These are phyloP conservation scores for Arthrobotrys entomopaga DNA, from an alignment of 2,329 filamentous ascomycete genomes.

Conservation along the genomic window DNA sequence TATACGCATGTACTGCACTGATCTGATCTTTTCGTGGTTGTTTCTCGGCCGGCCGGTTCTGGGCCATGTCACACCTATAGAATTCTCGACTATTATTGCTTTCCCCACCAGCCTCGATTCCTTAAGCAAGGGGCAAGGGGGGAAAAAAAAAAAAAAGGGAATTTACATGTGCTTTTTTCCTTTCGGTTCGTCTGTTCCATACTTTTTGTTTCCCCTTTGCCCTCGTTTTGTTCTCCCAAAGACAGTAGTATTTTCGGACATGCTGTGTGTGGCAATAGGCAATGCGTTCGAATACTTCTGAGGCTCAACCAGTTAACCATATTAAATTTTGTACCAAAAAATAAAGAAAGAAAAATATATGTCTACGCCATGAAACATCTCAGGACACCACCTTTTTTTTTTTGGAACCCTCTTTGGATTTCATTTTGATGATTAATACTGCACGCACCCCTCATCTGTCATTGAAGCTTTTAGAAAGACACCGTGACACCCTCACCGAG, in stretches of 20 bases:
- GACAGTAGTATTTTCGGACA: constrained; percentile 5
- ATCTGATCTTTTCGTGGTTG: neutral
- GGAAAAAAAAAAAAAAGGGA: constrained; percentile 20
- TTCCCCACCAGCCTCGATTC: constrained; percentile 33
- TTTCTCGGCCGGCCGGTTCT: neutral
- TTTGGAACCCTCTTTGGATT: constrained; percentile 9
- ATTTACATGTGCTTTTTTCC: constrained; percentile 1
- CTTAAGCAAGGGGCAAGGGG: constrained; percentile 48
- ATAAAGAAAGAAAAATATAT: constrained; percentile 5
- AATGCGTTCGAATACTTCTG: constrained; percentile 14
- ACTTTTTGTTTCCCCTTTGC: neutral
- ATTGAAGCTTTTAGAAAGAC: constrained; percentile 6
- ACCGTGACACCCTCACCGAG: neutral
- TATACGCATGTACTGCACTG: neutral
- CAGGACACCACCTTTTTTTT: constrained; percentile 44
- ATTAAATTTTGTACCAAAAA: neutral
- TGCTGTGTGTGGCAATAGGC: constrained; percentile 21
- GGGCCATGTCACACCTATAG: constrained; percentile 12
- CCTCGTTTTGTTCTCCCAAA: neutral
- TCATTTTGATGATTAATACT: constrained; percentile 1
- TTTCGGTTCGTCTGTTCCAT: constrained; percentile 21
- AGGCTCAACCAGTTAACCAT: constrained; percentile 42
- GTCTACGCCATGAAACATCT: constrained; percentile 42
- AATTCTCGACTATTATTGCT: neutral
- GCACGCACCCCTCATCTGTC: neutral